Conservation (phyloP, 2,329 filamentous ascomycete genomes). For the Trichophyton benhamiae region DNA sequence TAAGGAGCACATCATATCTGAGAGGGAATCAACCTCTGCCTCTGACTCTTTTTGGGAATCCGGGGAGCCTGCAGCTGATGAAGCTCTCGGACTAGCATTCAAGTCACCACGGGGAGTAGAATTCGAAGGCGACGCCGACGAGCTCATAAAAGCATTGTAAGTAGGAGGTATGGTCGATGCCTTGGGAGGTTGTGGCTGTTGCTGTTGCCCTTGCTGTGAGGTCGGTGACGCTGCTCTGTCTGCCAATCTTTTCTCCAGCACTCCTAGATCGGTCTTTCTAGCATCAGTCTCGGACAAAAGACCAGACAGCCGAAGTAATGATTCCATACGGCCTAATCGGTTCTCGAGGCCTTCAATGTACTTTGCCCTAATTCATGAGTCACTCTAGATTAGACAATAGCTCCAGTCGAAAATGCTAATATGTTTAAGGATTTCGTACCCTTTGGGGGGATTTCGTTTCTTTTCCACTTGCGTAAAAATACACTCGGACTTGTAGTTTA, state of each 20-base stretch:
- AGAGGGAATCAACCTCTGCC: constrained; percentile 72
- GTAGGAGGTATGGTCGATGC: constrained; percentile 15
- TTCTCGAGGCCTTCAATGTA: constrained; percentile 97
- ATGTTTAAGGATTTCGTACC: constrained; percentile 44
- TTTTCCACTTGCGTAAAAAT: constrained; percentile 97
- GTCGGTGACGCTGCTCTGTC: constrained; percentile 31
- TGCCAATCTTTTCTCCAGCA: constrained; percentile 63
- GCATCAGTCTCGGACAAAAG: constrained; percentile 75
- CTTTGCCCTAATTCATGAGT: constrained; percentile 54
- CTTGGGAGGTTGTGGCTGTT: constrained; percentile 4
- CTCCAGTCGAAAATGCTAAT: neutral
- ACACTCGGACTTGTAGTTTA: constrained; percentile 96
- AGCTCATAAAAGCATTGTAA: constrained; percentile 13
- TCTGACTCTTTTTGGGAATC: constrained; percentile 43
- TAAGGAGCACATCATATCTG: constrained; percentile 97
- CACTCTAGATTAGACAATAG: neutral
- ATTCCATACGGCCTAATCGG: constrained; percentile 89
- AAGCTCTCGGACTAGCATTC: constrained; percentile 37
- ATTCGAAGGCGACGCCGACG: constrained; percentile 15
- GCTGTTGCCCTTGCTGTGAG: constrained; percentile 4
- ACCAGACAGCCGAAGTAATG: constrained; percentile 71
- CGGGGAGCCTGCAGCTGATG: constrained; percentile 38
- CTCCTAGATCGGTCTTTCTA: constrained; percentile 75
- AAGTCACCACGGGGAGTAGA: constrained; percentile 37
- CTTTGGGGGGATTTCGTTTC: constrained; percentile 93